Evolutionary conservation across 139 green algal genomes (phyloP).

Genomic region (Coccomyxa sp.): DNA sequence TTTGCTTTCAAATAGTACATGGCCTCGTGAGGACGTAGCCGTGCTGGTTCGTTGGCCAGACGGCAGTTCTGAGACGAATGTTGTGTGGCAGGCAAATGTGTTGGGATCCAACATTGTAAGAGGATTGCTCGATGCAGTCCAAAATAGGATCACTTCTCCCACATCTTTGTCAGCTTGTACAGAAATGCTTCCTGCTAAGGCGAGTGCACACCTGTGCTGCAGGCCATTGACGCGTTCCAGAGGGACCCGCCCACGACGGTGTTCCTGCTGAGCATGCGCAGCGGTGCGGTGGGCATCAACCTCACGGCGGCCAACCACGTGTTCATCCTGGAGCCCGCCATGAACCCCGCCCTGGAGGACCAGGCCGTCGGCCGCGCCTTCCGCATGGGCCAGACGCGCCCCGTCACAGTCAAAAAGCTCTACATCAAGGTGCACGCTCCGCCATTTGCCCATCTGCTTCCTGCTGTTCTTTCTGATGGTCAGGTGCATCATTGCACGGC

Average conservation of each 20-base stretch:
- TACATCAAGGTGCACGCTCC: slow-evolving; percentile 42
- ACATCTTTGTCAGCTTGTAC: too few species aligned
- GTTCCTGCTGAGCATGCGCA: slow-evolving; percentile 68
- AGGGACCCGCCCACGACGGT: slow-evolving; percentile 62
- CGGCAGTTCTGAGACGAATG: neutral
- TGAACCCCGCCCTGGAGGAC: slow-evolving; percentile 80
- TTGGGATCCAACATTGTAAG: neutral
- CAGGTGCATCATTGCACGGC: neutral
- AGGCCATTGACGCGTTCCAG: slow-evolving; percentile 70
- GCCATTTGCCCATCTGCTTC: neutral
- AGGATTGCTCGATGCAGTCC: too few species aligned
- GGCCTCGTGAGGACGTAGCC: neutral
- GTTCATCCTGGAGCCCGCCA: slow-evolving; percentile 66
- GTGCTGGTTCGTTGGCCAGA: neutral
- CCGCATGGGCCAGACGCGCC: slow-evolving; percentile 72
- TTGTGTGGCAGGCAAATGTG: neutral
- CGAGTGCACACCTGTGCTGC: neutral
- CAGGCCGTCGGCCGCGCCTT: slow-evolving; percentile 69
- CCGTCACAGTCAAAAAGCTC: slow-evolving; percentile 59
- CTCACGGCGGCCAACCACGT: slow-evolving; percentile 63
- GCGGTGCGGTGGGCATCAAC: slow-evolving; percentile 55
- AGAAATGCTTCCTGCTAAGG: too few species aligned
- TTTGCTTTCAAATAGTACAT: neutral
- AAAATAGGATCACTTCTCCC: too few species aligned
- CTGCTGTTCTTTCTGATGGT: neutral